These are phyloP conservation scores for Trichoderma asperellum DNA, from an alignment of 2,329 filamentous ascomycete species.

Conservation along the genomic window DNA sequence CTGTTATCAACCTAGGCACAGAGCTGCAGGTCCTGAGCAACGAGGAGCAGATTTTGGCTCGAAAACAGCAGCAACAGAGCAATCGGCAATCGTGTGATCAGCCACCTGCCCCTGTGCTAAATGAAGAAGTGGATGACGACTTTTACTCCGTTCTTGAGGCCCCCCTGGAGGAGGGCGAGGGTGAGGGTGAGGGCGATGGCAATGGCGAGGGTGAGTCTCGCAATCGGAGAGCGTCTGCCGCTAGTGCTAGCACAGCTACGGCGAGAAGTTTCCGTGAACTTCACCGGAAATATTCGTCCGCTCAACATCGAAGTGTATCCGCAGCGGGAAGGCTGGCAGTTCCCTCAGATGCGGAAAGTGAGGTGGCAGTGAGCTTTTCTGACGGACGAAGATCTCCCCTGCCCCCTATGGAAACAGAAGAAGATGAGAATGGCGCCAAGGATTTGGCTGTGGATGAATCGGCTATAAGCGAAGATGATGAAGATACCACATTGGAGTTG, in stretches of 20 bases:
- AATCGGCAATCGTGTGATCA: constrained; percentile 37
- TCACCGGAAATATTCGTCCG: constrained; percentile 62
- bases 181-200: constrained; percentile 39
- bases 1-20: constrained; percentile 93
- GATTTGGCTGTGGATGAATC: not conserved
- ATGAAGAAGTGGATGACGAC: constrained; percentile 51
- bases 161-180: constrained; percentile 44
- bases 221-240: constrained; percentile 62
- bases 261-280: constrained; percentile 67
- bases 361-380: constrained; percentile 62
- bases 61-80: constrained; percentile 55
- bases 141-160: constrained; percentile 57
- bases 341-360: constrained; percentile 63
- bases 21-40: constrained; percentile 79
- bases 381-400: constrained; percentile 62
- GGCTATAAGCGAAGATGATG: constrained; percentile 15
- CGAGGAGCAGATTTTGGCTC: constrained; percentile 71
- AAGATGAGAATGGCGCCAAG: not conserved
- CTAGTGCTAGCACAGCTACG: constrained; percentile 69
- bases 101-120: constrained; percentile 43
- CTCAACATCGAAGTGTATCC: constrained; percentile 50
- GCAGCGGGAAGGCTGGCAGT: constrained; percentile 50
- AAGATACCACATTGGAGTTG: constrained; percentile 21
- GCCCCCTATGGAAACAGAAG: constrained; percentile 53
- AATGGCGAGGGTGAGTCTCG: constrained; percentile 48